Percentiles rank a stretch among this genome's conserved stretches.
phyloP scores from a whole-genome alignment of 176 grass and related monocot species.

The sorghum (Sorghum bicolor) region DNA sequence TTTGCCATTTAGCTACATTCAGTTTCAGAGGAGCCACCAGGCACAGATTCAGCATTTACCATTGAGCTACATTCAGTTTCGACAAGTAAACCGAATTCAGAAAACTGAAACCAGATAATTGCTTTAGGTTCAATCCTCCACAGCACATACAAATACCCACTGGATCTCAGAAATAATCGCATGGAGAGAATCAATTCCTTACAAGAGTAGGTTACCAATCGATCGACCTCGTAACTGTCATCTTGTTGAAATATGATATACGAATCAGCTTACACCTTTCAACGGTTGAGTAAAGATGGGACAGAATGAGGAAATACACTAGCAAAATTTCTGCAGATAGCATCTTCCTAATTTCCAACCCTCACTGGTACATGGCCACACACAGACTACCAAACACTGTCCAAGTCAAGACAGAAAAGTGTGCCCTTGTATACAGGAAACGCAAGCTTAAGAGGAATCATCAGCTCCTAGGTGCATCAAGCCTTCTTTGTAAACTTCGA shows the following conservation, averaged over 20 bases:
- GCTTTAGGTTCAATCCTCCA: no score
- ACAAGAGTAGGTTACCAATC: background rate
- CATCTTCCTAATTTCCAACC: background rate
- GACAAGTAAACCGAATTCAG: no score
- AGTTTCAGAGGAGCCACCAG: background rate
- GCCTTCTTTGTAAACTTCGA: slow-evolving; percentile 76
- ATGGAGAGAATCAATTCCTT: background rate
- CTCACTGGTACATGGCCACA: no score
- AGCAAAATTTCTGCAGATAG: background rate
- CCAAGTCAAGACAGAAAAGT: slow-evolving; percentile 12
- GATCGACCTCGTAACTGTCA: background rate
- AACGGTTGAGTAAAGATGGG: background rate
- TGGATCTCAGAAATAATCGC: no score
- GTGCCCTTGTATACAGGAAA: background rate
- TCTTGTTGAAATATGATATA: background rate
- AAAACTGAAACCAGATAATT: no score
- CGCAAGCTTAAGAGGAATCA: slow-evolving; percentile 46
- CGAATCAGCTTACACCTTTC: background rate
- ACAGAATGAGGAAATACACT: background rate
- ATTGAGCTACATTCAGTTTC: no score
- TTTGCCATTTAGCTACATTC: no score
- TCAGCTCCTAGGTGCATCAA: slow-evolving; percentile 44
- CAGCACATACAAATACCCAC: no score
- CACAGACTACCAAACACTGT: no score
- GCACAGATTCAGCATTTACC: background rate